Evolutionary conservation across 345 rosid genomes (phyloP).

Genomic region (Ailanthus altissimus): DNA sequence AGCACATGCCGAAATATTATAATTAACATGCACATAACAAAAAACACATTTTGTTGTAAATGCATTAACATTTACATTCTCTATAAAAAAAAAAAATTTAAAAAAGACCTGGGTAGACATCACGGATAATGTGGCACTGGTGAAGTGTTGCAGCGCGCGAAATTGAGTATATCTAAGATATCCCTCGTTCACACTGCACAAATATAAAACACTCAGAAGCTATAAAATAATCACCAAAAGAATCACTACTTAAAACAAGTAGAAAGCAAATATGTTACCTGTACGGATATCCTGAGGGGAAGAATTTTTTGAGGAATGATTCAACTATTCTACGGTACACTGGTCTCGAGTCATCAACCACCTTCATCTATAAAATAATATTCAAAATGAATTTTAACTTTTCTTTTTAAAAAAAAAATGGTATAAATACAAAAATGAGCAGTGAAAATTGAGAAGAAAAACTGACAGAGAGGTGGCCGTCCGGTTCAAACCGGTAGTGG

Average conservation of each 20-base stretch:
- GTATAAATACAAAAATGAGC: background rate
- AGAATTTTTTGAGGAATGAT: slow-evolving; percentile 79
- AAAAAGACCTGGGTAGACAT: slow-evolving; percentile 89
- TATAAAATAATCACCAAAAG: background rate
- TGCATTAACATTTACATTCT: background rate
- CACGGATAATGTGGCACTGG: slow-evolving; percentile 86
- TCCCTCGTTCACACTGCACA: slow-evolving; percentile 85
- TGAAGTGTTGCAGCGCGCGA: slow-evolving; percentile 81
- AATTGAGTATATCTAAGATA: slow-evolving; percentile 89
- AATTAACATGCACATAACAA: background rate
- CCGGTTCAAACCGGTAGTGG: slow-evolving; percentile 66
- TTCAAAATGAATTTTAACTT: no score
- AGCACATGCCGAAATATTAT: background rate
- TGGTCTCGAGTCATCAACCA: slow-evolving; percentile 74
- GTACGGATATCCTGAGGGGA: slow-evolving; percentile 92
- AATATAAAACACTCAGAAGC: slow-evolving; percentile 6
- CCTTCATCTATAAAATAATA: slow-evolving; percentile 46
- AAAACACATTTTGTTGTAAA: background rate
- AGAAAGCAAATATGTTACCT: slow-evolving; percentile 44
- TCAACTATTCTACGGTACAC: slow-evolving; percentile 56
- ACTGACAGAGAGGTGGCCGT: slow-evolving; percentile 71
- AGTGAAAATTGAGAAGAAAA: background rate
- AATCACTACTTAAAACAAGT: slow-evolving; percentile 2
- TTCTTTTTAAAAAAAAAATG: no score
- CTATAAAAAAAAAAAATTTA: background rate